phyloP scores from a whole-genome alignment of 2,329 filamentous ascomycete species.

The Orbilia brochopaga region DNA sequence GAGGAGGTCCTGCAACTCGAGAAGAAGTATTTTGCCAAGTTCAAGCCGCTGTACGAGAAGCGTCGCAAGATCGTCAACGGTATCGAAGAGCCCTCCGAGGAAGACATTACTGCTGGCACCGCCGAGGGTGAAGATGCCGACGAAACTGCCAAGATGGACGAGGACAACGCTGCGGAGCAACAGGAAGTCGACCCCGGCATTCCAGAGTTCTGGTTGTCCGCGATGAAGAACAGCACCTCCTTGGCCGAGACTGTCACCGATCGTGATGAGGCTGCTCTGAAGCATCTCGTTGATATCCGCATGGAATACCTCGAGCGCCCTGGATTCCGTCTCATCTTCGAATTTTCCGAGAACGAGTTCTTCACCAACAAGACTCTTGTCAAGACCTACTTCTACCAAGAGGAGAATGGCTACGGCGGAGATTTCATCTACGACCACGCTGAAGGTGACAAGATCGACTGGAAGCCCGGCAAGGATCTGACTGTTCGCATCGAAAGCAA shows the following conservation, averaged over 20 bases:
- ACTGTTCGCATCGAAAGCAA: conserved; percentile 97
- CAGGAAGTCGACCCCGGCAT: conserved; percentile 72
- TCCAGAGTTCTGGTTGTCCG: conserved; percentile 98
- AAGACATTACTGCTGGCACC: conserved; percentile 78
- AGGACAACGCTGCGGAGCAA: conserved; percentile 59
- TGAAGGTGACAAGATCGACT: conserved; percentile 96
- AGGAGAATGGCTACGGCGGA: conserved; percentile 96
- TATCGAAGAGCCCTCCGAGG: conserved; percentile 78
- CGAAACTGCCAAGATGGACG: conserved; percentile 65
- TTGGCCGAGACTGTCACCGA: conserved; percentile 99
- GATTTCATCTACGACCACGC: conserved; percentile 99
- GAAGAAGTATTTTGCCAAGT: conserved; percentile 99
- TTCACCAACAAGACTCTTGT: conserved; percentile 97
- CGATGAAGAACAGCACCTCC: conserved; percentile 99
- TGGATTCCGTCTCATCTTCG: conserved; percentile 97
- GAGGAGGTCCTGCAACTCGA: conserved; percentile 97
- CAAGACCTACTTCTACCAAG: conserved; percentile 99
- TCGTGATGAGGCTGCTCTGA: conserved; percentile 90
- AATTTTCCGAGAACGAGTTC: conserved; percentile 92
- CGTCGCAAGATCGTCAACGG: conserved; percentile 93
- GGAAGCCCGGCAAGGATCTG: conserved; percentile 90
- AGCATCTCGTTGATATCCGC: conserved; percentile 86
- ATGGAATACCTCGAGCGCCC: conserved; percentile 99
- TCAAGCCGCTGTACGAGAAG: conserved; percentile 95
- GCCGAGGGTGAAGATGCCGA: conserved; percentile 63